phyloP scores from a whole-genome alignment of 192 early-diverging fungal species.

The Mortierella antarctica region DNA sequence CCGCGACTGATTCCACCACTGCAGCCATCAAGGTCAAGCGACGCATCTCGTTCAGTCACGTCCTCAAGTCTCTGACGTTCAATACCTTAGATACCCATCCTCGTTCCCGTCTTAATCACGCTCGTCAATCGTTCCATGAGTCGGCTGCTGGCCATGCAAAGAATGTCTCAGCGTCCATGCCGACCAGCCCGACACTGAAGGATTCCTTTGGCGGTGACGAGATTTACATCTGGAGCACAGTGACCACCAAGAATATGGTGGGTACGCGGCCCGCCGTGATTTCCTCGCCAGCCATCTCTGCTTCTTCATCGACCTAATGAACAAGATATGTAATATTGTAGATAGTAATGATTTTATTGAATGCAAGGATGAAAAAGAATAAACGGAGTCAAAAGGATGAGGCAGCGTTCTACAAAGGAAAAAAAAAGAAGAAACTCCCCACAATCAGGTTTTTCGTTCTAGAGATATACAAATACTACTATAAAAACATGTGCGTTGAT shows the following conservation, averaged over 20 bases:
- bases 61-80: slow-evolving; percentile 19
- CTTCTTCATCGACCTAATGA: background rate
- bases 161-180: background rate
- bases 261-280: background rate
- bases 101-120: background rate
- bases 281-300: too few relatives aligned
- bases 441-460: too few relatives aligned
- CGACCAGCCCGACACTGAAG: background rate
- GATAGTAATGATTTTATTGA: too few relatives aligned
- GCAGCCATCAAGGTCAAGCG: slow-evolving; percentile 20
- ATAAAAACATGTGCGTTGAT: too few relatives aligned
- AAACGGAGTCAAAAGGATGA: too few relatives aligned
- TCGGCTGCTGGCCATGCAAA: background rate
- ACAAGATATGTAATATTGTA: background rate
- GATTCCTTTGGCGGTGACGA: slow-evolving; percentile 12
- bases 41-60: slow-evolving; percentile 33
- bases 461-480: too few relatives aligned
- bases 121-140: background rate
- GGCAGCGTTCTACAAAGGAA: too few relatives aligned
- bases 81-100: too few relatives aligned
- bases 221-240: slow-evolving; percentile 32
- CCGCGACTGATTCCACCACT: background rate
- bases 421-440: too few relatives aligned
- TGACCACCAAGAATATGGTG: slow-evolving; percentile 28
- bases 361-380: too few relatives aligned